These are phyloP conservation scores for Plenodomus biglobosus DNA, from an alignment of 2,329 filamentous ascomycete species.

Conservation along the genomic window DNA sequence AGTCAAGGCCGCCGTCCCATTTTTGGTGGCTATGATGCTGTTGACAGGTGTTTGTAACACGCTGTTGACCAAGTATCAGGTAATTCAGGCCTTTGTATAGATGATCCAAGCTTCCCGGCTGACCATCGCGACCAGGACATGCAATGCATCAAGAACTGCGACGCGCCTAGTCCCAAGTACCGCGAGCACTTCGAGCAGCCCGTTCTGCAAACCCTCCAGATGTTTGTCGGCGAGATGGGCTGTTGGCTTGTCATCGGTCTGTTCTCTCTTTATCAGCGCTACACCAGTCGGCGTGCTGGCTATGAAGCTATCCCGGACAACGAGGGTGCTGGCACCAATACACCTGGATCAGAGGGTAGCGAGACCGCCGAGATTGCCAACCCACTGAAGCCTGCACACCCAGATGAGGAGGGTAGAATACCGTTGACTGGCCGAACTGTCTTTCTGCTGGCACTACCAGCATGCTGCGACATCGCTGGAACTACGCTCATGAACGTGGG, in stretches of 20 bases:
- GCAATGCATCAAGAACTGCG: conserved; percentile 92
- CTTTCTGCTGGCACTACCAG: conserved; percentile 76
- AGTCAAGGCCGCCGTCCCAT: conserved; percentile 70
- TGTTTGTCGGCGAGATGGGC: conserved; percentile 96
- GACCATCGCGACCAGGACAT: conserved; percentile 66
- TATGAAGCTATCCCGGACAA: conserved; percentile 65
- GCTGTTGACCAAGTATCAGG: conserved; percentile 93
- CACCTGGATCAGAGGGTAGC: conserved; percentile 49
- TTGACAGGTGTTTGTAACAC: conserved; percentile 96
- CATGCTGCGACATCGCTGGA: conserved; percentile 89
- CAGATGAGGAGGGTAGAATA: conserved; percentile 58
- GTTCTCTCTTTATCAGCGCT: conserved; percentile 66
- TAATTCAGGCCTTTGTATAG: conserved; percentile 43
- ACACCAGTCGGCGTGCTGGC: conserved; percentile 53
- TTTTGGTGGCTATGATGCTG: conserved; percentile 95
- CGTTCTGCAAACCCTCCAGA: conserved; percentile 92
- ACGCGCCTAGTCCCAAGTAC: conserved; percentile 65
- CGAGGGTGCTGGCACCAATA: conserved; percentile 27
- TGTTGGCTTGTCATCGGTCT: conserved; percentile 87
- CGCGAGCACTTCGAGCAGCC: conserved; percentile 85
- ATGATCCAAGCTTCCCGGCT: conserved; percentile 11
- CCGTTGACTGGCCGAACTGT: conserved; percentile 71
- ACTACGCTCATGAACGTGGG: conserved; percentile 98
- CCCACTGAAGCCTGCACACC: conserved; percentile 48
- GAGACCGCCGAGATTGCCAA: conserved; percentile 54